Conservation (phyloP, 345 rosid species). For the Ailanthus altissimus region DNA sequence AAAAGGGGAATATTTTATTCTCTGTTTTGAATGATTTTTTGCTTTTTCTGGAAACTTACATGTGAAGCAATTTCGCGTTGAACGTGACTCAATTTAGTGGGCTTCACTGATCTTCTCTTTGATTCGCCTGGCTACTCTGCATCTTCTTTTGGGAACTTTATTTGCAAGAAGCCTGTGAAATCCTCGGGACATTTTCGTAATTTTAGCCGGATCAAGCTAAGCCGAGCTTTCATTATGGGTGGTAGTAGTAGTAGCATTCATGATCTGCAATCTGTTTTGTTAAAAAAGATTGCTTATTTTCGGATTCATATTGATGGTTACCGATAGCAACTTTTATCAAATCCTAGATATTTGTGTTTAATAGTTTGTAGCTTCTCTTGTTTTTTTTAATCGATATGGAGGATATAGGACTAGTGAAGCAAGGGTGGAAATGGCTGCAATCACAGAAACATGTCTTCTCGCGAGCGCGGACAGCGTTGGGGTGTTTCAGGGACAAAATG, state of each 20-base stretch:
- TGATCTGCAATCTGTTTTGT: conserved; percentile 21
- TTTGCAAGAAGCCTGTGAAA: conserved; percentile 21
- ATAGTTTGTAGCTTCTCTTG: conserved; percentile 1
- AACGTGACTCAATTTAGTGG: conserved; percentile 48
- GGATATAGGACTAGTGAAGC: conserved; percentile 83
- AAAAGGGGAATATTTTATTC: conserved; percentile 16
- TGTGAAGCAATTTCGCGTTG: conserved; percentile 59
- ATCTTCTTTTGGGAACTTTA: conserved; percentile 10
- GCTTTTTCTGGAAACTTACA: conserved; percentile 46
- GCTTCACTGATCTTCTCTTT: conserved; percentile 5
- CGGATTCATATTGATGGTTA: conserved; percentile 12
- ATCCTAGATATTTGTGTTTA: neutral
- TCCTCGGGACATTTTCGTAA: conserved; percentile 9
- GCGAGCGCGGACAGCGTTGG: conserved; percentile 39
- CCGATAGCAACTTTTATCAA: neutral
- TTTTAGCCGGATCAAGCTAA: conserved; percentile 19
- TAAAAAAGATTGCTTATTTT: conserved; percentile 1
- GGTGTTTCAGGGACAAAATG: conserved; percentile 50
- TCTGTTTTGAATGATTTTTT: conserved; percentile 10
- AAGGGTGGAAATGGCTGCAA: conserved; percentile 87
- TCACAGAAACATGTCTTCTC: conserved; percentile 64
- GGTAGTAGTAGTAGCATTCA: conserved; percentile 9
- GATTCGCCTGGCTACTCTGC: conserved; percentile 19
- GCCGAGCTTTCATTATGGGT: conserved; percentile 4
- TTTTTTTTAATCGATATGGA: conserved; percentile 48